These are phyloP conservation scores for Kuraishia borneana DNA, from an alignment of 805 yeast genomes.

Conservation along the genomic window DNA sequence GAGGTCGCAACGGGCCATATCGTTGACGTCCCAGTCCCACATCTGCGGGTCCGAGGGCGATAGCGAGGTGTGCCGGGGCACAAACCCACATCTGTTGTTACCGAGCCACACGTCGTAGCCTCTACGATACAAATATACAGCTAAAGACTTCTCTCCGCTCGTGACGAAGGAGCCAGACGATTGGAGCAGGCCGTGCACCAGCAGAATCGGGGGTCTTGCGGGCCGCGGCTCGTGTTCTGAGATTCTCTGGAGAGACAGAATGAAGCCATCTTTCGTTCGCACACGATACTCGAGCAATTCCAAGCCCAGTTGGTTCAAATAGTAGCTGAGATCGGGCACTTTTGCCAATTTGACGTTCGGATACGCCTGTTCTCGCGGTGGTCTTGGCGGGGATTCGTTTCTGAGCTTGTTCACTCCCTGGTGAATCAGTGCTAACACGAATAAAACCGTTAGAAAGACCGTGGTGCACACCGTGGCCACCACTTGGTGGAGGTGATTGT, in stretches of 20 bases:
- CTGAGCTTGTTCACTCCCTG: conserved; percentile 5
- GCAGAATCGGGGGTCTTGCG: conserved; percentile 44
- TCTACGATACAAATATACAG: conserved; percentile 36
- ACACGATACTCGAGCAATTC: conserved; percentile 48
- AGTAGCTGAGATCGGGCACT: conserved; percentile 44
- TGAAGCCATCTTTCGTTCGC: conserved; percentile 72
- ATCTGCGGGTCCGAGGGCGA: conserved; percentile 34
- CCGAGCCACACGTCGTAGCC: conserved; percentile 91
- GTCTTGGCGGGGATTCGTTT: conserved; percentile 3
- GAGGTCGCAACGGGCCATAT: conserved; percentile 70
- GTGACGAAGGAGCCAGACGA: conserved; percentile 81
- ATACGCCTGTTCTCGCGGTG: conserved; percentile 10
- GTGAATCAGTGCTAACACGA: conserved; percentile 12
- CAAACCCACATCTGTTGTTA: conserved; percentile 80
- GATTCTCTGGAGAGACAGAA: conserved; percentile 54
- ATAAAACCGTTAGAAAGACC: conserved; percentile 13
- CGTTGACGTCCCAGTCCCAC: conserved; percentile 94
- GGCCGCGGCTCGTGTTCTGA: conserved; percentile 30
- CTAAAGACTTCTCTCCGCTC: conserved; percentile 71
- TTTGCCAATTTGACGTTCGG: conserved; percentile 22
- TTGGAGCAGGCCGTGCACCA: conserved; percentile 82
- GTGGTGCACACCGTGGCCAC: conserved; percentile 10
- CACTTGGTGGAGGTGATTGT: background rate
- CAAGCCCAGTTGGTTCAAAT: conserved; percentile 50
- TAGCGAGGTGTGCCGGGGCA: conserved; percentile 49